phyloP scores from a whole-genome alignment of 2,329 filamentous ascomycete species.

The Claviceps sp. region DNA sequence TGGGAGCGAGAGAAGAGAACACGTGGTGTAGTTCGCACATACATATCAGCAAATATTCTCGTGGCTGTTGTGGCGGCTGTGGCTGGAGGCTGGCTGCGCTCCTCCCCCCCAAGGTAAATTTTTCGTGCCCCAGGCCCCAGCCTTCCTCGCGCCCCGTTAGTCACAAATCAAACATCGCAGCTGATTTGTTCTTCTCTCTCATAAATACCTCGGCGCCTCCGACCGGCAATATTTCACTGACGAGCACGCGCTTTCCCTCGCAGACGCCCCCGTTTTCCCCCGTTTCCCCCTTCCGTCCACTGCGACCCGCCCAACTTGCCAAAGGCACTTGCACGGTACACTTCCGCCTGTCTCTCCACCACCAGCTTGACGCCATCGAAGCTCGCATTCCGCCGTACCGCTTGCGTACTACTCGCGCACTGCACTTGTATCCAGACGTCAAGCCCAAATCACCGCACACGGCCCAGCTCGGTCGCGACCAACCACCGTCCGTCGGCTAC shows the following conservation, averaged over 20 bases:
- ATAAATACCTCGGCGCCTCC: slow-evolving; percentile 34
- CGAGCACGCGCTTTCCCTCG: slow-evolving; percentile 33
- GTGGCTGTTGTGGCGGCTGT: slow-evolving; percentile 3
- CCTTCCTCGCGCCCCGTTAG: slow-evolving; percentile 23
- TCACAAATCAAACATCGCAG: slow-evolving; percentile 21
- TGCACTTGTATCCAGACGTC: slow-evolving; percentile 1
- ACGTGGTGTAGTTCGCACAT: background rate
- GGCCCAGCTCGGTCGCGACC: slow-evolving; percentile 7
- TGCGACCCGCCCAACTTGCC: slow-evolving; percentile 7
- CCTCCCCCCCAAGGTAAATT: slow-evolving; percentile 23
- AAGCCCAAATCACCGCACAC: slow-evolving; percentile 4
- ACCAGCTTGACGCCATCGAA: background rate
- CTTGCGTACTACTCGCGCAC: background rate
- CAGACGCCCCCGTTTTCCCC: slow-evolving; percentile 20
- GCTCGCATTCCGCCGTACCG: slow-evolving; percentile 1
- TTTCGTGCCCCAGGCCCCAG: slow-evolving; percentile 18
- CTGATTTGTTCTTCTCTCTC: slow-evolving; percentile 25
- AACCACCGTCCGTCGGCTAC: slow-evolving; percentile 4
- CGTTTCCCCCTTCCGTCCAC: slow-evolving; percentile 11
- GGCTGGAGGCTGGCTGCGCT: slow-evolving; percentile 1
- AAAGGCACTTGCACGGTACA: slow-evolving; percentile 11
- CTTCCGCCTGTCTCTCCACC: background rate
- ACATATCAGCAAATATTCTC: background rate
- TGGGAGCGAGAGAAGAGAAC: background rate
- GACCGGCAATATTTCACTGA: slow-evolving; percentile 29